phyloP scores from a whole-genome alignment of 108 stramenopile genomes.

The Nitzschia inconspicua region DNA sequence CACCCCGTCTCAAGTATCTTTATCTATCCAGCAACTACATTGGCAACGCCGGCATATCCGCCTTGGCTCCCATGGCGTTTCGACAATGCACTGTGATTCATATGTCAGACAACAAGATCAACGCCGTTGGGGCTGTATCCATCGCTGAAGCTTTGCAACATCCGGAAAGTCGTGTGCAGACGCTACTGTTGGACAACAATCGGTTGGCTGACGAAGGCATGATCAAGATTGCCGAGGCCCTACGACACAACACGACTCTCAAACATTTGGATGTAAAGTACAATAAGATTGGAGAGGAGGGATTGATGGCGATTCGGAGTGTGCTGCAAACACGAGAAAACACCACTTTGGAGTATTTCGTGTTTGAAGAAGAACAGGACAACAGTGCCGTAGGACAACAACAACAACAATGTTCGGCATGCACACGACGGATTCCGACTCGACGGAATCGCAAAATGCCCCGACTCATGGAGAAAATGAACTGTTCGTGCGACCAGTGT shows the following conservation, averaged over 20 bases:
- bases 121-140: too few species aligned
- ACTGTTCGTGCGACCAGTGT: conserved; percentile 4
- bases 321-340: conserved; percentile 1
- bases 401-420: neutral
- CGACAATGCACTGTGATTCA: too few species aligned
- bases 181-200: conserved; percentile 9
- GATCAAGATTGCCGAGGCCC: conserved; percentile 14
- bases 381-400: neutral
- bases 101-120: too few species aligned
- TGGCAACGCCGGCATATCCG: too few species aligned
- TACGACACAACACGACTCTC: conserved; percentile 13
- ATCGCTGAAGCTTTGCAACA: too few species aligned
- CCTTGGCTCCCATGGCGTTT: too few species aligned
- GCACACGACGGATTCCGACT: neutral
- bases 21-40: too few species aligned
- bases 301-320: neutral
- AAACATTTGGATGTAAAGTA: conserved; percentile 6
- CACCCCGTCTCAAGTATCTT: too few species aligned
- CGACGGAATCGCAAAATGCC: too few species aligned
- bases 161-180: too few species aligned
- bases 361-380: conserved; percentile 5
- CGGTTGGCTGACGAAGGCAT: conserved; percentile 21
- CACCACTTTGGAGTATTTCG: neutral
- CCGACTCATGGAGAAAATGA: too few species aligned
- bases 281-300: conserved; percentile 1